Evolutionary conservation across 2,329 filamentous ascomycete genomes (phyloP).

Genomic region (Septoria petroselini): DNA sequence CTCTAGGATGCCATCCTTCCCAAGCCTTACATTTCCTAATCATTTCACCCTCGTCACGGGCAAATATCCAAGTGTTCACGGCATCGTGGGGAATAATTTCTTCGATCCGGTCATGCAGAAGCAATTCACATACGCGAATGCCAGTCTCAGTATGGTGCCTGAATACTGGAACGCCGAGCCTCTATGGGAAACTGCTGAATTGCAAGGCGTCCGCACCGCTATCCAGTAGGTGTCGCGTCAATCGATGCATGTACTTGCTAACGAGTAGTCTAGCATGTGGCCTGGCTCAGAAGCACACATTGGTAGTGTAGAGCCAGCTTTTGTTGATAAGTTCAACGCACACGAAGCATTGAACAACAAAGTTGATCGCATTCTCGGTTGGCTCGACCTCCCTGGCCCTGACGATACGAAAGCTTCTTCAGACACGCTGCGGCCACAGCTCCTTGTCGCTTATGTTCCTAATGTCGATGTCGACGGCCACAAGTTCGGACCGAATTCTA

Average conservation of each 20-base stretch:
- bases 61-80: constrained; percentile 87
- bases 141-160: constrained; percentile 63
- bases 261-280: constrained; percentile 81
- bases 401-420: constrained; percentile 49
- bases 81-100: constrained; percentile 89
- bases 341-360: constrained; percentile 72
- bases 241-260: constrained; percentile 48
- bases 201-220: constrained; percentile 70
- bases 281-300: constrained; percentile 91
- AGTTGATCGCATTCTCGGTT: constrained; percentile 72
- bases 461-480: constrained; percentile 88
- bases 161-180: constrained; percentile 97
- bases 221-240: constrained; percentile 55
- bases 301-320: constrained; percentile 68
- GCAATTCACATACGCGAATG: constrained; percentile 86
- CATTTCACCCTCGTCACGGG: constrained; percentile 93
- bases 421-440: constrained; percentile 67
- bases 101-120: constrained; percentile 76
- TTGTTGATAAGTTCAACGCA: constrained; percentile 80
- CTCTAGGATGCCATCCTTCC: constrained; percentile 70
- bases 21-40: constrained; percentile 91
- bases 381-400: constrained; percentile 76
- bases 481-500: constrained; percentile 88
- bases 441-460: constrained; percentile 93
- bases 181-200: constrained; percentile 89